A percentile compares a stretch with the other conserved stretches of the same genome.
Evolutionary conservation across 225 moss, liverwort and hornwort genomes (phyloP).

Genomic region (Climacium dendroides): DNA sequence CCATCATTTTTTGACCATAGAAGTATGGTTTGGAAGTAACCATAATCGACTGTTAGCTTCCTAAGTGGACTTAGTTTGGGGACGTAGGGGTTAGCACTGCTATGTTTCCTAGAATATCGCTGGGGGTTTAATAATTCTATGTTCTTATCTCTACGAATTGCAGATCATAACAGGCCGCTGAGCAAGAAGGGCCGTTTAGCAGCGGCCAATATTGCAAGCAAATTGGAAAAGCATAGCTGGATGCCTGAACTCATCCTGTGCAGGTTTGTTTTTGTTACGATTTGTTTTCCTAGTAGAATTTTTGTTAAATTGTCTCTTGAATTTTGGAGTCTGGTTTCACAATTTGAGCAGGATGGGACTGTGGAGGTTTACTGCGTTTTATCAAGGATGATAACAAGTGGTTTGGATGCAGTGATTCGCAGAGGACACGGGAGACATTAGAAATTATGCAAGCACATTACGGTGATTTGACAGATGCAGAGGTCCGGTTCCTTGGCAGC

Average conservation of each 20-base stretch:
- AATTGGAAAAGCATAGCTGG: conserved; percentile 67
- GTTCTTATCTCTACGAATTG: neutral
- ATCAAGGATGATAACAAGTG: neutral
- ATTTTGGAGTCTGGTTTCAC: neutral
- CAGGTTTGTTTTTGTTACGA: conserved; percentile 40
- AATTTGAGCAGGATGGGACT: neutral
- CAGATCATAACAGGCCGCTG: conserved; percentile 96
- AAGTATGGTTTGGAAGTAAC: neutral
- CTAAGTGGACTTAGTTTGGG: neutral
- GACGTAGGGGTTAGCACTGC: too few species aligned
- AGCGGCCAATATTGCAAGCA: conserved; percentile 74
- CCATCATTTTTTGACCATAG: neutral
- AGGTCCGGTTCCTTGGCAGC: conserved; percentile 89
- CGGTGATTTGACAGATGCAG: conserved; percentile 50
- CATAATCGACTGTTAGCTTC: neutral
- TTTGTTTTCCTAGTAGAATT: neutral
- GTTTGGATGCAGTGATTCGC: conserved; percentile 67
- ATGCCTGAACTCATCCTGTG: conserved; percentile 82
- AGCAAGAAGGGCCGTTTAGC: conserved; percentile 82
- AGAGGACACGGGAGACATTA: conserved; percentile 83
- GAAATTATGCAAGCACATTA: conserved; percentile 77
- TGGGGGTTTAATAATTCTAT: neutral
- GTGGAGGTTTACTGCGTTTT: neutral
- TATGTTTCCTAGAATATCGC: neutral
- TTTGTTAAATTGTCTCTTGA: neutral